A percentile compares a stretch with the other conserved stretches of the same genome.
These are phyloP conservation scores for Nitzschia palea DNA, from an alignment of 108 stramenopile species.

Conservation along the genomic window DNA sequence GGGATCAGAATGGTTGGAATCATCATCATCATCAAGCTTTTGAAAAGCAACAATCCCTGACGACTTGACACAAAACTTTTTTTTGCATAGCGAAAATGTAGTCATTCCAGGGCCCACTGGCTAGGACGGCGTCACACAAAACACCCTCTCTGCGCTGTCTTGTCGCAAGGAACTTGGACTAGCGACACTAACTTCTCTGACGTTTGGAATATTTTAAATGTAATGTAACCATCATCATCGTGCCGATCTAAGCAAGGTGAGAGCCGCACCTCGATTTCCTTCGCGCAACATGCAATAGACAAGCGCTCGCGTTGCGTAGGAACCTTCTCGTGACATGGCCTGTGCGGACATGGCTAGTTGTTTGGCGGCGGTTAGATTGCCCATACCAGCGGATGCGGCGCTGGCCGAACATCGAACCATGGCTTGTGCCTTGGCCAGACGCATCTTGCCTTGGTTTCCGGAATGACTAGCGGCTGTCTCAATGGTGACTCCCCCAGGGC, in stretches of 20 bases:
- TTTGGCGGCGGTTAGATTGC: conserved; percentile 44
- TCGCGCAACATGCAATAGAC: conserved; percentile 56
- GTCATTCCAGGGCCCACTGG: no score
- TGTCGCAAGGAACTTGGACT: no score
- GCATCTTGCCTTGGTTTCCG: conserved; percentile 20
- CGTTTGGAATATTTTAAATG: no score
- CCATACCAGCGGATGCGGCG: conserved; percentile 30
- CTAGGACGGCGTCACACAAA: no score
- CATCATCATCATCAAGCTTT: no score
- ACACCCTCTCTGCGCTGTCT: no score
- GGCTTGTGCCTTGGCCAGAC: conserved; percentile 46
- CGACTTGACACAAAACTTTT: no score
- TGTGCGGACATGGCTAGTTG: conserved; percentile 57
- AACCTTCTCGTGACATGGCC: conserved; percentile 37
- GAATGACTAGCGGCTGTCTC: conserved; percentile 18
- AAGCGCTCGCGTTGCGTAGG: conserved; percentile 35
- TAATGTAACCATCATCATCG: no score
- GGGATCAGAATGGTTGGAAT: no score
- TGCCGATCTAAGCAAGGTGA: conserved; percentile 42
- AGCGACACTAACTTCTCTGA: no score
- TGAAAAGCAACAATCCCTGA: no score
- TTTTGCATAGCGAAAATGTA: no score
- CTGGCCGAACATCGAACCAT: conserved; percentile 52
- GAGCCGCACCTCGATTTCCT: conserved; percentile 45
- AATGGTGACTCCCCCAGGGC: conserved; percentile 41